Evolutionary conservation across 1,284 basidiomycete species (phyloP), one percentile per base, ranked within the genome.

Genomic region (Cutaneotrichosporon arboriforme): DNA sequence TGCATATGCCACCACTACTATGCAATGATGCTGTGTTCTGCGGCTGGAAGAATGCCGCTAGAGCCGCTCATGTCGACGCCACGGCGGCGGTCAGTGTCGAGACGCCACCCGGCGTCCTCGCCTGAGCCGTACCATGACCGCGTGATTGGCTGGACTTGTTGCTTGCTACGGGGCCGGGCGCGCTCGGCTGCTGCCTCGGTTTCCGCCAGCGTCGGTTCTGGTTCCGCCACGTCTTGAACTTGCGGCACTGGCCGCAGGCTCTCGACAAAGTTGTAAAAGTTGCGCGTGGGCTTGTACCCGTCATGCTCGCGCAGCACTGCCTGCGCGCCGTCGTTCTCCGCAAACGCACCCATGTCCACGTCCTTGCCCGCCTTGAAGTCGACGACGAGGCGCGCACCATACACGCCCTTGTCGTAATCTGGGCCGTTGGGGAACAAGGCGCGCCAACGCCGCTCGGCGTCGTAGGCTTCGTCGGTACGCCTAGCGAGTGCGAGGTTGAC

Each of bases 331-430:
- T 36, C 39, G 23, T 18, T 21, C 7, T 14, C 2, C 13, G 33
- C 20, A 31, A 39, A 52, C 15, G 39, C 42, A 8, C 31, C 17
- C 26, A 64, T 43, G 57, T 71, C 65, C n/a, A 65, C 58, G 22
- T 57, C 42, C 36, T 49, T 52, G 15, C 66, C 67, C 7, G 49
- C 44, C 47, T 54, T 59, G 14, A 66, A 46, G 61, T 69, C 66
- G 14, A 69, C 49, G 17, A 65, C 42, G 4, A 66, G 54, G 18
- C 61, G 58, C 7, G 69, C 68, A 8, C 68, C 68, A 4, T 62
- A 44, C 4, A 66, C 63, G 7, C 53, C 68, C 40, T 53, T 57
- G 50, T 66, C 64, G 52, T 61, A 66, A 4, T 33, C 41, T 3
- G 22, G 10, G 15, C 35, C 46, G 13, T 21, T n/a, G 4, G 34